Base-by-base conservation (phyloP, 192 early-diverging fungal species). In the Coemansia sp. region DNA sequence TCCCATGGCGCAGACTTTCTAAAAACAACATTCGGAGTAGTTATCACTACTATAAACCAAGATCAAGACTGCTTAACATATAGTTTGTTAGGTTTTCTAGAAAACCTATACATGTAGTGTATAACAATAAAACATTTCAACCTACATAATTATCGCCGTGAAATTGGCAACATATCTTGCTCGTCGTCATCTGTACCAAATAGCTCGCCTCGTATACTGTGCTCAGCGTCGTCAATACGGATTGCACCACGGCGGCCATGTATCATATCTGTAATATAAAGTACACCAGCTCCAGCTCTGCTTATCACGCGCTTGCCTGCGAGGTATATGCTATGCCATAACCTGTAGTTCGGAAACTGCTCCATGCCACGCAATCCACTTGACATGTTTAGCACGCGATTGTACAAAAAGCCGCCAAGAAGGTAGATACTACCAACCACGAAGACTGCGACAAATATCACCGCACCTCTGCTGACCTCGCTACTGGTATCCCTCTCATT, bases 391-490 rank as follows among this genome's bases (percentile, higher is more conserved):
- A 74, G 50, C 61, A 85, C 71, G 27, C 84, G 75, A 66, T 83
- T 85, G 66, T 85, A 85, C 61, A 83, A 46, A 30, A 85, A 61
- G n/a, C 84, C 84, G 29, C 74, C 78, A 17, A 85, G 77, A 29
- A 83, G 55, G 33, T 85, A 85, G n/a, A 78, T 67, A 72, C 71
- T 73, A 23, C 71, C 73, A 7, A 84, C 36, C 24, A 84, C 67
- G 66, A 84, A 82, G 24, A 70, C 53, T 9, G 42, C 66, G 4
- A 80, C 75, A 60, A 84, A 77, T 27, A 66, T 46, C 31, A 72
- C 77, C 2, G 77, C 59, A n/a, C 66, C 62, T 5, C 64, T 64
- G 33, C 66, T 71, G 19, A 70, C 54, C 7, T 42, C 61, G 14
- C 31, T 42, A 24, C 27, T 51, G 8, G 20, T 57, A 30, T 36